Conservation (phyloP, 495 filamentous ascomycete genomes). For the Penicillium pancosmium region DNA sequence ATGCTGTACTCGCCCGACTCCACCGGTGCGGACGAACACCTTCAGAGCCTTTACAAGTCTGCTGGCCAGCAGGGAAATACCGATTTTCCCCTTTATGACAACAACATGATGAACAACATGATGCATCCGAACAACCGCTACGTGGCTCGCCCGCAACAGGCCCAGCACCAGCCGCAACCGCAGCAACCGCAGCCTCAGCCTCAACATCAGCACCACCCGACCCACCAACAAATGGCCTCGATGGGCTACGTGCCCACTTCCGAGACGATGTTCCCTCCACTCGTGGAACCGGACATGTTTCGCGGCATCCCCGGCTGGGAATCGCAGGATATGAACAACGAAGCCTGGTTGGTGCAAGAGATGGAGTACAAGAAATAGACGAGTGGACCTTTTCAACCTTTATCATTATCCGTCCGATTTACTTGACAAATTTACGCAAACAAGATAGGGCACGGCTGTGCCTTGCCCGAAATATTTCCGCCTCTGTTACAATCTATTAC, state of each 20-base stretch:
- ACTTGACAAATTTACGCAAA: neutral
- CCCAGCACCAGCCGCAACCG: slow-evolving; percentile 1
- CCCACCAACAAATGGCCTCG: neutral
- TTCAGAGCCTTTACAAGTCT: slow-evolving; percentile 50
- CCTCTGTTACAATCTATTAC: neutral
- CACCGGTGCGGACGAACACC: slow-evolving; percentile 30
- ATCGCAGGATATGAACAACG: slow-evolving; percentile 1
- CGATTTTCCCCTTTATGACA: slow-evolving; percentile 51
- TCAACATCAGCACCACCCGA: neutral
- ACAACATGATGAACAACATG: slow-evolving; percentile 7
- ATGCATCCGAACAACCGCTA: slow-evolving; percentile 3
- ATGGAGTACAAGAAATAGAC: slow-evolving; percentile 3
- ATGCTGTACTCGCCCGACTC: slow-evolving; percentile 67
- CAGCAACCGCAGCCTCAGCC: slow-evolving; percentile 1
- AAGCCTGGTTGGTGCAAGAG: neutral
- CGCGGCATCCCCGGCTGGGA: slow-evolving; percentile 1
- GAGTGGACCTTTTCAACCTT: no score
- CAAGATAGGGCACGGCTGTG: neutral
- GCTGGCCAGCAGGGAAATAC: slow-evolving; percentile 31
- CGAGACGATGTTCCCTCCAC: slow-evolving; percentile 29
- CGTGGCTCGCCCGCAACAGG: slow-evolving; percentile 9
- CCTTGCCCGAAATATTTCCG: neutral
- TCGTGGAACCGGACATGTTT: slow-evolving; percentile 14
- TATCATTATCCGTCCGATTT: neutral
- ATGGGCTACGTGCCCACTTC: slow-evolving; percentile 1